Conservation (phyloP, 805 yeast genomes). For the Ascoidea tarda region DNA sequence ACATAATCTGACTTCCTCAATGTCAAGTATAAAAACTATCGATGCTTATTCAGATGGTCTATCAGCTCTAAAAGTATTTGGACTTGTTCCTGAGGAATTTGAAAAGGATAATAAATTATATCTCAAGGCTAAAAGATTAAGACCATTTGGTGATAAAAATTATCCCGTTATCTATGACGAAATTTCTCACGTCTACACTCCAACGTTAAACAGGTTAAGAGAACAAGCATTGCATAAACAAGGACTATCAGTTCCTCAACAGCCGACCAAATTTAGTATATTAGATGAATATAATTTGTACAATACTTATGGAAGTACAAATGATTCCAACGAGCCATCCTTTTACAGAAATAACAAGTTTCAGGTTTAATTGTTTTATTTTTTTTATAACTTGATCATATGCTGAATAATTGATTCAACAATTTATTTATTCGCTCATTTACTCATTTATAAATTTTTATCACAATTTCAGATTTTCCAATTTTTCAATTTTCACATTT, state of each 20-base stretch:
- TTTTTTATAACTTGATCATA: no score
- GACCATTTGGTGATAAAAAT: conserved; percentile 24
- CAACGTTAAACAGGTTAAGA: conserved; percentile 15
- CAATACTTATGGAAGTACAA: background rate
- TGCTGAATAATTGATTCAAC: no score
- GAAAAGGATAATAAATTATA: conserved; percentile 22
- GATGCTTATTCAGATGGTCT: background rate
- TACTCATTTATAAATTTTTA: no score
- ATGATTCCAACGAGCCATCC: no score
- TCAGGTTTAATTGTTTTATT: no score
- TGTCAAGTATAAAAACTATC: background rate
- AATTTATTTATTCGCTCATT: no score
- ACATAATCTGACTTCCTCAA: background rate
- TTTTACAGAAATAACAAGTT: no score
- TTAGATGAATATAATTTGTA: background rate
- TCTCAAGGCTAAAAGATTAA: conserved; percentile 18
- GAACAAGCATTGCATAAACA: conserved; percentile 13
- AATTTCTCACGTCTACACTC: conserved; percentile 15
- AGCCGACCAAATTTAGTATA: background rate
- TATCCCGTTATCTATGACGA: conserved; percentile 25
- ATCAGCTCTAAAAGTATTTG: conserved; percentile 1
- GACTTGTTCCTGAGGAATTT: conserved; percentile 16
- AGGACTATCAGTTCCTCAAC: background rate
- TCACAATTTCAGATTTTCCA: no score
- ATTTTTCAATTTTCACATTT: no score